A percentile compares a stretch with the other conserved stretches of the same genome.
These are phyloP conservation scores for Sarcomyxa edulis DNA, from an alignment of 768 basidiomycete species.

Conservation along the genomic window DNA sequence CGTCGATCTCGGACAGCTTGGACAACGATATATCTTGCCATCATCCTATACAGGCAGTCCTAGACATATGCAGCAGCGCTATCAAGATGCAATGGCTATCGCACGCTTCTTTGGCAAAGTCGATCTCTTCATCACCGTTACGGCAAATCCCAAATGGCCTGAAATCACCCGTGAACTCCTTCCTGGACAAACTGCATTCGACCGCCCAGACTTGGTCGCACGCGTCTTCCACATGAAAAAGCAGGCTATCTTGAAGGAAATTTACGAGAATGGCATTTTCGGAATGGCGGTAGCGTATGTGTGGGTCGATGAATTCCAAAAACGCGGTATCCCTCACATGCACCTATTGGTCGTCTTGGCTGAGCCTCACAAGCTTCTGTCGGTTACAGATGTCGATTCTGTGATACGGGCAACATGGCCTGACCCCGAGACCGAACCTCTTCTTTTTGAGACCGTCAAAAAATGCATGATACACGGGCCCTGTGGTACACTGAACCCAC, in stretches of 20 bases:
- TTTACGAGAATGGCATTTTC: constrained; percentile 32
- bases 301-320: constrained; percentile 55
- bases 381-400: constrained; percentile 31
- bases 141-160: constrained; percentile 36
- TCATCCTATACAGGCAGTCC: constrained; percentile 37
- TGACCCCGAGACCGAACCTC: constrained; percentile 24
- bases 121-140: constrained; percentile 43
- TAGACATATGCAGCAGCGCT: constrained; percentile 35
- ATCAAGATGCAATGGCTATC: constrained; percentile 42
- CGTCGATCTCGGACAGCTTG: constrained; percentile 23
- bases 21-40: constrained; percentile 30
- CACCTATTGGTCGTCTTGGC: constrained; percentile 43
- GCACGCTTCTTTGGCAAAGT: constrained; percentile 21
- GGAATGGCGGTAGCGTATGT: constrained; percentile 37
- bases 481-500: constrained; percentile 27
- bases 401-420: constrained; percentile 30
- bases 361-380: constrained; percentile 22
- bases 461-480: constrained; percentile 30
- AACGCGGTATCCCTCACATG: constrained; percentile 49
- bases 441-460: constrained; percentile 27
- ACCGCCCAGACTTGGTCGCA: constrained; percentile 43
- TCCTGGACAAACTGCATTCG: constrained; percentile 29
- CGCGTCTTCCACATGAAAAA: constrained; percentile 41
- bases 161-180: constrained; percentile 31
- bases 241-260: constrained; percentile 25